Evolutionary conservation across 208 protist genomes (phyloP).

Genomic region (Leishmania tropica): DNA sequence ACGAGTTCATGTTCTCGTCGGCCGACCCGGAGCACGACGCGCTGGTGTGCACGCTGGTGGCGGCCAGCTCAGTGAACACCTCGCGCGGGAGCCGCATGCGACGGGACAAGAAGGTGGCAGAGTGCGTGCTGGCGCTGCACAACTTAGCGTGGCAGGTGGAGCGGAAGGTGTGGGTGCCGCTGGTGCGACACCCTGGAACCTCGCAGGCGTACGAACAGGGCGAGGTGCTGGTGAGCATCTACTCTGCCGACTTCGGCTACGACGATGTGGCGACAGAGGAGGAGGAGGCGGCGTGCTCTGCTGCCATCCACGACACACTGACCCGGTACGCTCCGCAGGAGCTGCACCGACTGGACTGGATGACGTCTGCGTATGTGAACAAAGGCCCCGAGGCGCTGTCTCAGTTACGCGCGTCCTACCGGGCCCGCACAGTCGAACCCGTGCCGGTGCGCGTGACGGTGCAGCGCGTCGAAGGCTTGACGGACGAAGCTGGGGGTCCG

Average conservation of each 20-base stretch:
- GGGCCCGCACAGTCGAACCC: constrained; percentile 15
- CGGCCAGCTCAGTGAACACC: constrained; percentile 15
- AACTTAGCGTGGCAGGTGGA: constrained; percentile 62
- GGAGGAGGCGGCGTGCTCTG: constrained; percentile 57
- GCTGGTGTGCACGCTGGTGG: constrained; percentile 68
- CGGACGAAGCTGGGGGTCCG: constrained; percentile 47
- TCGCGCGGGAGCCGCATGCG: not conserved
- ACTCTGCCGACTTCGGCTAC: constrained; percentile 68
- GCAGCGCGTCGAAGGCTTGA: constrained; percentile 50
- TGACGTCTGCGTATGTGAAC: constrained; percentile 30
- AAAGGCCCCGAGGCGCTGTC: constrained; percentile 18
- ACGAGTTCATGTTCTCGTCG: constrained; percentile 80
- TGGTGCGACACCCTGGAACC: constrained; percentile 74
- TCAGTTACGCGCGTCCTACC: constrained; percentile 22
- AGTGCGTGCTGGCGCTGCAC: constrained; percentile 72
- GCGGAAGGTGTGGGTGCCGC: constrained; percentile 60
- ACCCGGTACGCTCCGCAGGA: constrained; percentile 61
- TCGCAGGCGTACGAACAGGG: constrained; percentile 74
- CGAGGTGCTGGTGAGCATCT: constrained; percentile 68
- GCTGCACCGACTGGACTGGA: constrained; percentile 84
- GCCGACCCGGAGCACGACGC: constrained; percentile 57
- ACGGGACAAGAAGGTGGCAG: constrained; percentile 55
- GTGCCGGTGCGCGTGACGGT: constrained; percentile 58
- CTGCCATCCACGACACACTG: constrained; percentile 58
- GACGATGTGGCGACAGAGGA: constrained; percentile 44